Conservation (phyloP, 306 rosid species). For the Cicer yamashitae region DNA sequence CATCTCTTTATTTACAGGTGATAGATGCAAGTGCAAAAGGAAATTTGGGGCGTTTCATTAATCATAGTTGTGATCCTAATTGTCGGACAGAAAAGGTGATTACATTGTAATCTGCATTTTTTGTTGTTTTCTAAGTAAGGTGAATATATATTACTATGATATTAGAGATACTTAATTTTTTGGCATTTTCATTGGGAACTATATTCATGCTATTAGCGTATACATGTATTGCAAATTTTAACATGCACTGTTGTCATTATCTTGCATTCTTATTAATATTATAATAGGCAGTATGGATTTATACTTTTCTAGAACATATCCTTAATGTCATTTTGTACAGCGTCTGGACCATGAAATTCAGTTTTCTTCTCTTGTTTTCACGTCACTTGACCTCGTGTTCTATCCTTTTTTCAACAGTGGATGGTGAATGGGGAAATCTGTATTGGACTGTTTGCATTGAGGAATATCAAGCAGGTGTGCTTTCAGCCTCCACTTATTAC, state of each 20-base stretch:
- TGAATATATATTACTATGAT: conserved; percentile 1
- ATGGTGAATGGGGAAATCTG: conserved; percentile 99
- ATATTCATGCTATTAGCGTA: conserved; percentile 26
- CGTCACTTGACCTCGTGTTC: conserved; percentile 43
- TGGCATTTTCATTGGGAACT: conserved; percentile 12
- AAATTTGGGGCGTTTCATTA: conserved; percentile 98
- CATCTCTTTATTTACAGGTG: conserved; percentile 66
- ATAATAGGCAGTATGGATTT: conserved; percentile 24
- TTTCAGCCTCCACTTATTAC: conserved; percentile 31
- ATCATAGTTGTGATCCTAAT: conserved; percentile 98
- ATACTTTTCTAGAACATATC: conserved; percentile 31
- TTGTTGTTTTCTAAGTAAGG: conserved; percentile 8
- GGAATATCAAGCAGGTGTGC: conserved; percentile 89
- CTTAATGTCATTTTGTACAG: conserved; percentile 17
- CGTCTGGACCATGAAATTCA: conserved; percentile 23
- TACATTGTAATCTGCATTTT: conserved; percentile 9
- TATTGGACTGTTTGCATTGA: conserved; percentile 91
- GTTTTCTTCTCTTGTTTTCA: conserved; percentile 35
- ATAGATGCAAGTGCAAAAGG: conserved; percentile 99
- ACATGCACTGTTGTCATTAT: conserved; percentile 1
- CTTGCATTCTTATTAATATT: conserved; percentile 11
- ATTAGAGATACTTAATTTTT: neutral
- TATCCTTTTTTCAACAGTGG: conserved; percentile 69
- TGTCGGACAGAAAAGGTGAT: conserved; percentile 97
- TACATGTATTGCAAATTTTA: neutral